These are phyloP conservation scores for Rhynchosporium secalis DNA, from an alignment of 2,329 filamentous ascomycete species.

Conservation along the genomic window DNA sequence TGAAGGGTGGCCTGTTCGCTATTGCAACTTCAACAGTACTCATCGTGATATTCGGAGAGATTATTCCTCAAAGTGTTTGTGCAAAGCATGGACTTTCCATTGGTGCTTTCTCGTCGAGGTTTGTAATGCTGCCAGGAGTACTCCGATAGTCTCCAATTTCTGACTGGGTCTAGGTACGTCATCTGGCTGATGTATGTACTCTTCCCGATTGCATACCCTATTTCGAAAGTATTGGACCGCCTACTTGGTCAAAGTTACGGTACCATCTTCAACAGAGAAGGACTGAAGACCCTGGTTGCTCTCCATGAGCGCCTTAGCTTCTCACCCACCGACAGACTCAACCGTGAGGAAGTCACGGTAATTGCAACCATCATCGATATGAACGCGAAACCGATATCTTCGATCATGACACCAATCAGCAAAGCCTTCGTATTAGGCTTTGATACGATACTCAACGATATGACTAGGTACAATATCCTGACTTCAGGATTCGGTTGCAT, in stretches of 20 bases:
- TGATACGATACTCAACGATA: slow-evolving; percentile 84
- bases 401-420: slow-evolving; percentile 95
- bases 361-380: slow-evolving; percentile 92
- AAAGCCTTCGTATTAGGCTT: slow-evolving; percentile 92
- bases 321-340: slow-evolving; percentile 66
- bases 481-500: slow-evolving; percentile 91
- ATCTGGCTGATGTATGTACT: slow-evolving; percentile 86
- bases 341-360: slow-evolving; percentile 94
- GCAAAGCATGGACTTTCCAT: slow-evolving; percentile 92
- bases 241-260: slow-evolving; percentile 90
- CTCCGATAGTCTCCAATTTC: neutral
- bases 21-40: slow-evolving; percentile 28
- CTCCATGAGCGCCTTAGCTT: slow-evolving; percentile 56
- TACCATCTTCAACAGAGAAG: slow-evolving; percentile 94
- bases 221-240: slow-evolving; percentile 88
- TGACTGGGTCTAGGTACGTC: slow-evolving; percentile 47
- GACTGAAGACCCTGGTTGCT: slow-evolving; percentile 89
- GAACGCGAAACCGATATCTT: slow-evolving; percentile 87
- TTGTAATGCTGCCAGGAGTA: slow-evolving; percentile 33
- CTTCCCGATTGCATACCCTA: slow-evolving; percentile 85
- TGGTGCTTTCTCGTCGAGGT: slow-evolving; percentile 59
- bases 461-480: slow-evolving; percentile 87
- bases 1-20: slow-evolving; percentile 79
- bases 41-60: slow-evolving; percentile 90
- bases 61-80: slow-evolving; percentile 91